Percentiles rank a stretch among this genome's conserved stretches.
These are phyloP conservation scores for Phylloporus sp. DNA, from an alignment of 768 basidiomycete species.

Conservation along the genomic window DNA sequence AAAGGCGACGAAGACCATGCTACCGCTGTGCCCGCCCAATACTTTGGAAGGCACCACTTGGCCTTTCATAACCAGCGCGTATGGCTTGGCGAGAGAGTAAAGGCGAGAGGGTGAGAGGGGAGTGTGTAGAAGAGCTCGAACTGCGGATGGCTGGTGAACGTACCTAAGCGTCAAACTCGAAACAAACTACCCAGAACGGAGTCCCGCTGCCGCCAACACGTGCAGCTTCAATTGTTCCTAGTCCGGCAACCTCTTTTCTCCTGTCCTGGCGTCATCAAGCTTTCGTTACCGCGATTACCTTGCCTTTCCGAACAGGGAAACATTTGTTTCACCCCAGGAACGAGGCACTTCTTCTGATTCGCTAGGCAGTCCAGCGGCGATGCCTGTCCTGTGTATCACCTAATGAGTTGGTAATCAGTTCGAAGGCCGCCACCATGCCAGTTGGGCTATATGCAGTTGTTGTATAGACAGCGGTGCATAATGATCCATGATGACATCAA, in stretches of 20 bases:
- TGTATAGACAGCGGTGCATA: too few species aligned
- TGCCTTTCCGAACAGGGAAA: background rate
- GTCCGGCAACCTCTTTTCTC: background rate
- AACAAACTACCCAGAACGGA: background rate
- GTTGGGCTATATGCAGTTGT: too few species aligned
- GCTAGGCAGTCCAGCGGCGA: too few species aligned
- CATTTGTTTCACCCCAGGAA: background rate
- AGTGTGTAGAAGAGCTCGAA: background rate
- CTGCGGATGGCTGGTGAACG: background rate
- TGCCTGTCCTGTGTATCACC: too few species aligned
- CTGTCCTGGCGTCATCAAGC: background rate
- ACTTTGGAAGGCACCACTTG: slow-evolving; percentile 1
- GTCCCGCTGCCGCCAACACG: background rate
- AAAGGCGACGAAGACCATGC: slow-evolving; percentile 16
- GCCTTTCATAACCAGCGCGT: background rate
- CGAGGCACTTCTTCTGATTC: background rate
- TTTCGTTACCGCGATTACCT: background rate
- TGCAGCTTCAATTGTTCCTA: background rate
- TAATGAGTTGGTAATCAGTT: too few species aligned
- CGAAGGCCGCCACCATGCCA: too few species aligned
- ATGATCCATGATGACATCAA: too few species aligned
- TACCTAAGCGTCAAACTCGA: background rate
- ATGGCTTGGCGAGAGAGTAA: background rate
- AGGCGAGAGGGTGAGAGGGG: too few species aligned
- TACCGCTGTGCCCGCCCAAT: slow-evolving; percentile 12